A percentile compares a stretch with the other conserved stretches of the same genome.
These are phyloP conservation scores for Amylocystis lapponica DNA, from an alignment of 768 basidiomycete genomes.

Conservation along the genomic window DNA sequence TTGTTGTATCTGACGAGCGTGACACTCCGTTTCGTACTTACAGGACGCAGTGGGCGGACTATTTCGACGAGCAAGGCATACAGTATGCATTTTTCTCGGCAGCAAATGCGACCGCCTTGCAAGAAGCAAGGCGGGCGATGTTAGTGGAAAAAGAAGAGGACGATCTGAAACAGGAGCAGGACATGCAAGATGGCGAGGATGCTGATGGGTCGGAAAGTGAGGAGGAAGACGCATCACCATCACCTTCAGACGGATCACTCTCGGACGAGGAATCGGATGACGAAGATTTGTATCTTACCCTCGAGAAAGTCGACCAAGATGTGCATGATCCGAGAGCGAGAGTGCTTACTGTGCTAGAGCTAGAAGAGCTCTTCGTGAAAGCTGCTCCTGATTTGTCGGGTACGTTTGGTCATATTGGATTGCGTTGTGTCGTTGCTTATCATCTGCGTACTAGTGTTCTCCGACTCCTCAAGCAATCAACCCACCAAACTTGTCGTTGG, in stretches of 20 bases:
- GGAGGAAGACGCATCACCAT: not conserved
- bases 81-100: slow-evolving; percentile 93
- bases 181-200: slow-evolving; percentile 25
- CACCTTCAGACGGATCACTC: slow-evolving; percentile 13
- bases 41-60: slow-evolving; percentile 87
- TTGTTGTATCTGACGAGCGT: not conserved
- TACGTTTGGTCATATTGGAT: slow-evolving; percentile 31
- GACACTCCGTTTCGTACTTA: not conserved
- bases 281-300: slow-evolving; percentile 28
- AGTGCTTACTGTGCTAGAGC: slow-evolving; percentile 79
- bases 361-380: slow-evolving; percentile 76
- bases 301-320: slow-evolving; percentile 47
- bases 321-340: slow-evolving; percentile 60
- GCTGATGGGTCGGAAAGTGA: slow-evolving; percentile 22
- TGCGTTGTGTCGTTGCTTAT: not conserved
- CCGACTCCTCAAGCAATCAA: slow-evolving; percentile 46
- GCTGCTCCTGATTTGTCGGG: slow-evolving; percentile 68
- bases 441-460: slow-evolving; percentile 51
- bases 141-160: slow-evolving; percentile 23
- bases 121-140: slow-evolving; percentile 62
- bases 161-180: slow-evolving; percentile 20
- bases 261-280: slow-evolving; percentile 23
- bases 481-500: slow-evolving; percentile 73
- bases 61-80: slow-evolving; percentile 72
- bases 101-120: slow-evolving; percentile 77